A percentile compares a stretch with the other conserved stretches of the same genome.
phyloP scores from a whole-genome alignment of 441 rosid genomes.

The Adansonia rubrostipa region DNA sequence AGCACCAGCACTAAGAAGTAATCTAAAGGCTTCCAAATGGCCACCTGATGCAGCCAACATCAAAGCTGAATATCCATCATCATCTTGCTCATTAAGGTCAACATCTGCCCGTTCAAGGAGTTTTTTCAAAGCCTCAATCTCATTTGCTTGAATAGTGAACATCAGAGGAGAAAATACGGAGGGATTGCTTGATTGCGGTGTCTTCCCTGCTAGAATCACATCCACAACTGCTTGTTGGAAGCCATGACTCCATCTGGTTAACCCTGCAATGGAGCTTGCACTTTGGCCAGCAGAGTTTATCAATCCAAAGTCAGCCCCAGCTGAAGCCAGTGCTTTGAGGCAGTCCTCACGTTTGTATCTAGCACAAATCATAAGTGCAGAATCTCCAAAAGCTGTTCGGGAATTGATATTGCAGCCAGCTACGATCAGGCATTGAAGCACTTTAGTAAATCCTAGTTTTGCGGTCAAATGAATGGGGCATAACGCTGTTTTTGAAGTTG shows the following conservation, averaged over 20 bases:
- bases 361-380: slow-evolving; percentile 45
- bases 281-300: slow-evolving; percentile 38
- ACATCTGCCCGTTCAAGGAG: slow-evolving; percentile 32
- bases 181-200: slow-evolving; percentile 42
- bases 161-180: slow-evolving; percentile 40
- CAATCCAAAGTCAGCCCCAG: slow-evolving; percentile 44
- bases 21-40: slow-evolving; percentile 44
- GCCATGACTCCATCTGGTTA: slow-evolving; percentile 31
- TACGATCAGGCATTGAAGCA: slow-evolving; percentile 35
- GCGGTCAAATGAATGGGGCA: slow-evolving; percentile 46
- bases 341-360: slow-evolving; percentile 42
- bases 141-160: slow-evolving; percentile 39
- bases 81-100: slow-evolving; percentile 46
- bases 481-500: slow-evolving; percentile 29
- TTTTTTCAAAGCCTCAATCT: slow-evolving; percentile 40
- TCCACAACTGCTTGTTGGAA: slow-evolving; percentile 34
- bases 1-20: slow-evolving; percentile 49
- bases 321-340: slow-evolving; percentile 38
- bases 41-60: slow-evolving; percentile 48
- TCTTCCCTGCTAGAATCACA: slow-evolving; percentile 37
- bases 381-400: slow-evolving; percentile 39
- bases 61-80: slow-evolving; percentile 44
- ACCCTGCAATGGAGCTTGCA: slow-evolving; percentile 38
- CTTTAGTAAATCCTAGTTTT: slow-evolving; percentile 31
- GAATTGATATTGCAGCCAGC: slow-evolving; percentile 41